Conservation (phyloP, 2,329 filamentous ascomycete species). For the Pyrenochaeta sp. region DNA sequence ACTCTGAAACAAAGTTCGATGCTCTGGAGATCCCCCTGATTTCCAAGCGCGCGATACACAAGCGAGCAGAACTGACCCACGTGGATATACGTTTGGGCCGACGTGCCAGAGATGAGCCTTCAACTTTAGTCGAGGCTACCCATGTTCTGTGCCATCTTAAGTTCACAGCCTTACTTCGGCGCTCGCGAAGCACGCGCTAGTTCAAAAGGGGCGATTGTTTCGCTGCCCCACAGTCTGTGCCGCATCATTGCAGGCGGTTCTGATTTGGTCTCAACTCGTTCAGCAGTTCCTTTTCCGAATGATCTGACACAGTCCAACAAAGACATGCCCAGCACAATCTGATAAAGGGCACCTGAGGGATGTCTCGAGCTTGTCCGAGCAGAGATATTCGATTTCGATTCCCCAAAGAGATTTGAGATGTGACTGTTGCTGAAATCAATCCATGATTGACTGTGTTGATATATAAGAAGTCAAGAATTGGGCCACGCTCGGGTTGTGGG, state of each 20-base stretch:
- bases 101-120: background rate
- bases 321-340: background rate
- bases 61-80: background rate
- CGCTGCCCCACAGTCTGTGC: background rate
- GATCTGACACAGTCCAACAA: background rate
- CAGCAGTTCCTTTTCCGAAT: background rate
- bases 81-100: background rate
- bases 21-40: conserved; percentile 1
- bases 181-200: background rate
- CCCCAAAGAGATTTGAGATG: background rate
- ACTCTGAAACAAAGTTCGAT: background rate
- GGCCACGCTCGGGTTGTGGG: background rate
- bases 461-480: too few relatives aligned
- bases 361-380: background rate
- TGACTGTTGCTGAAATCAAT: background rate
- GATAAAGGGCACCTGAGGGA: background rate
- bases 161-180: conserved; percentile 5
- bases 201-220: background rate
- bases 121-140: conserved; percentile 6
- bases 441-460: background rate
- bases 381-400: background rate
- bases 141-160: conserved; percentile 8
- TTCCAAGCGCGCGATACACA: background rate
- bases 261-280: background rate
- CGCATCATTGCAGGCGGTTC: background rate